Base-by-base conservation (phyloP, 495 filamentous ascomycete genomes). In the Platismatia glauca region DNA sequence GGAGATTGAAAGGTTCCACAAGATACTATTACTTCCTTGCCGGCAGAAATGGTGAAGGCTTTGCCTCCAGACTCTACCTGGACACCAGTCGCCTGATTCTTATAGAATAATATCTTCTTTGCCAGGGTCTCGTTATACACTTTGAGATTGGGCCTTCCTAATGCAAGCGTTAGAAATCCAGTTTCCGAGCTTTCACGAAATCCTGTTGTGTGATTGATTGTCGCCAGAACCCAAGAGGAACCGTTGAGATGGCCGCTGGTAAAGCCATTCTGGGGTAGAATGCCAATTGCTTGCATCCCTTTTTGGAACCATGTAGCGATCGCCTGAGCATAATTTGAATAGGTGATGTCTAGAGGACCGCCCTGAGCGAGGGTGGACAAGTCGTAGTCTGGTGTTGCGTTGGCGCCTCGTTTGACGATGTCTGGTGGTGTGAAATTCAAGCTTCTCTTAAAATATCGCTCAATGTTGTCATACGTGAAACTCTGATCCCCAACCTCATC, bases 391-490 rank as follows among this genome's bases (percentile, higher is more conserved):
- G 77, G 67, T 0, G 78, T 79, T 0, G 78, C 74, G 67, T 86
- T 86, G 12, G 65, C 38, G 4, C 66, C 65, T 29, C 76, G 72
- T 0, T 43, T 37, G 0, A 60, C 61, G 1, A n/a, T 46, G 37
- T 82, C 71, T 0, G 84, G 84, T 0, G 78, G 71, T 0, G 82
- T 84, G 68, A 84, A 83, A 1, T 75, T 63, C 0, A 76, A 59
- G 55, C 76, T 80, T 52, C 79, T 80, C 63, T 84, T 70, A 61
- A 79, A 87, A 63, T 76, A 84, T 0, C 81, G 81, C 0, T 84
- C 71, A 0, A 83, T 60, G 12, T 78, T 73, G 12, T 82, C 74
- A 37, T 74, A 88, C 5, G 71, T 71, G 64, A 82, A 89, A 58
- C 72, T 78, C 3, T 75, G 55, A 64, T 87, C 85, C 44, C 78